Evolutionary conservation across 495 filamentous ascomycete genomes (phyloP), one percentile per base, ranked within the genome.

Genomic region (Neurospora sp.): DNA sequence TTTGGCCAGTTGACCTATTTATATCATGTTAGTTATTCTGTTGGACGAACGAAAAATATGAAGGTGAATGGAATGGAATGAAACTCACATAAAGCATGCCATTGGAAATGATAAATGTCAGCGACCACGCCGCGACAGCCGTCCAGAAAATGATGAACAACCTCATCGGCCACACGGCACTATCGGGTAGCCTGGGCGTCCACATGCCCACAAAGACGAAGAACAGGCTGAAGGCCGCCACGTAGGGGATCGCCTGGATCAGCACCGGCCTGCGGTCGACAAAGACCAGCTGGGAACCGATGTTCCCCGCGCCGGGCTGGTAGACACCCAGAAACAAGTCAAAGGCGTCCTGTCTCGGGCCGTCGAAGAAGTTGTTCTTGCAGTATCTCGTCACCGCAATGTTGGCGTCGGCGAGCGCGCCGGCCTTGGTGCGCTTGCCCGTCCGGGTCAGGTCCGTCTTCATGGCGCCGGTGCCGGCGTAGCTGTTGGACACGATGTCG

Each of bases 1-100:
- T 96, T 97, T 20, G 96, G 96, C 96, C 96, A 99, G 82, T 95
- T 96, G 39, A 99, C 94, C 94, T 97, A n/a, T 27, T 20, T 5
- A 7, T 66, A n/a, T 44, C 35, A 27, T 42, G 40, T 82, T 71
- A 81, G 75, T 69, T 39, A 41, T 39, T 16, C 16, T 48, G 2
- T 0, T 35, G 39, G 4, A 66, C 35, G 1, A 7, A 38, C 18
- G 14, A 27, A 59, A 59, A 1, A 1, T 14, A 44, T 27, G n/a
- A 10, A 12, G n/a, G n/a, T 23, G 41, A 9, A 46, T 70, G 73
- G 8, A 12, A 20, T 40, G 39, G 23, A 44, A 44, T 44, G 41
- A 70, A 44, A 91, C 92, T 86, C 88, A 96, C 96, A 80, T 93
- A 99, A 70, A 99, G 88, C 86, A 96, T 94, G 48, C 96, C 96